These are phyloP conservation scores for Pisolithus microcarpus DNA, from an alignment of 768 basidiomycete genomes.

Conservation along the genomic window DNA sequence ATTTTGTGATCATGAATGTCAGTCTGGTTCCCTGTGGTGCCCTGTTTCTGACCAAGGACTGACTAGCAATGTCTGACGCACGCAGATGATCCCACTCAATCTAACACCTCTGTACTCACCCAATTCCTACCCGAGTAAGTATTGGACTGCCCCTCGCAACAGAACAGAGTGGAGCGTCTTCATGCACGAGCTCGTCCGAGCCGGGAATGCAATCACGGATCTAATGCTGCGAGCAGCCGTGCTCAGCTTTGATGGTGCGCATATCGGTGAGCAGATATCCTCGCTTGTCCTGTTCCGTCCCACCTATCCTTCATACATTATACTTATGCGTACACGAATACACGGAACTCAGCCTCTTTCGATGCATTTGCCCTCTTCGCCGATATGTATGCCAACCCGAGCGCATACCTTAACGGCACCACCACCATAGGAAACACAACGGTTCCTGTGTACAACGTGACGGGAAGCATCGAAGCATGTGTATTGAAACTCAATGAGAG, in stretches of 20 bases:
- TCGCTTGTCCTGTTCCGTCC: not conserved
- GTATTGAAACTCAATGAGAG: slow-evolving; percentile 25
- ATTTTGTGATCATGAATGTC: slow-evolving; percentile 66
- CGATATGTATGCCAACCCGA: slow-evolving; percentile 49
- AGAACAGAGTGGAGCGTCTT: slow-evolving; percentile 51
- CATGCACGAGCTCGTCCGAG: slow-evolving; percentile 45
- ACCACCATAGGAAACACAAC: not conserved
- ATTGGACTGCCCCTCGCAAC: slow-evolving; percentile 45
- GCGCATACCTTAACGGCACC: slow-evolving; percentile 54
- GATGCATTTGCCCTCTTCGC: slow-evolving; percentile 55
- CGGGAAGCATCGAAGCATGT: slow-evolving; percentile 44
- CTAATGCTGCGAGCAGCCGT: slow-evolving; percentile 45
- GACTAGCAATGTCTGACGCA: not conserved
- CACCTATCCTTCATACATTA: not conserved
- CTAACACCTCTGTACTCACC: slow-evolving; percentile 40
- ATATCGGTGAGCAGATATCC: slow-evolving; percentile 41
- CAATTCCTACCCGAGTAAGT: slow-evolving; percentile 42
- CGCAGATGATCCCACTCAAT: slow-evolving; percentile 53
- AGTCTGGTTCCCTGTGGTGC: slow-evolving; percentile 20
- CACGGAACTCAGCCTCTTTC: slow-evolving; percentile 40
- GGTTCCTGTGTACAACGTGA: slow-evolving; percentile 48
- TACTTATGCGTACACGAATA: not conserved
- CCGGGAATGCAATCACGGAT: slow-evolving; percentile 46
- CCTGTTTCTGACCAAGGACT: not conserved
- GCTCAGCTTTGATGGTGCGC: slow-evolving; percentile 43